These are phyloP conservation scores for Fusarium sterilihyphosum DNA, from an alignment of 2,329 filamentous ascomycete genomes.

Conservation along the genomic window DNA sequence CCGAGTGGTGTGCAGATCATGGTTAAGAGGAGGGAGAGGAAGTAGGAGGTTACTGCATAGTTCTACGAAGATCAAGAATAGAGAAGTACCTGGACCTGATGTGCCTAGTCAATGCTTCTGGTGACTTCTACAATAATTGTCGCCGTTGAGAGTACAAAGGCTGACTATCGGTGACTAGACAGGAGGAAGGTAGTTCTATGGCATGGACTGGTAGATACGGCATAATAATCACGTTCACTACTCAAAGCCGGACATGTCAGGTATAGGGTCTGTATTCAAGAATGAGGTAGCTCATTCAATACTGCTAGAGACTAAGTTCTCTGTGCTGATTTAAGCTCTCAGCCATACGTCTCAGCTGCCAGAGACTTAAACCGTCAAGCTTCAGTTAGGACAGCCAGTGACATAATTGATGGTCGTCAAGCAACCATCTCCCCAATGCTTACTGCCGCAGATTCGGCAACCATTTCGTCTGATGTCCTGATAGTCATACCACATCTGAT, in stretches of 20 bases:
- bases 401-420: background rate
- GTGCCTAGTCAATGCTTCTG: background rate
- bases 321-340: background rate
- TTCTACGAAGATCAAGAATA: background rate
- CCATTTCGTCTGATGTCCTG: background rate
- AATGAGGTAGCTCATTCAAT: background rate
- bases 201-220: background rate
- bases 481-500: background rate
- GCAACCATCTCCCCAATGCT: background rate
- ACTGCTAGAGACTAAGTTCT: background rate
- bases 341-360: background rate
- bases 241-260: background rate
- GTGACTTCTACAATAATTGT: background rate
- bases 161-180: background rate
- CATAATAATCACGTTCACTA: background rate
- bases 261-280: background rate
- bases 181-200: too few relatives aligned
- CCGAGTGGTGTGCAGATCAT: slow-evolving; percentile 28
- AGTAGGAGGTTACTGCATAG: background rate
- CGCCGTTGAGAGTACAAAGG: background rate
- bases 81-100: accelerated
- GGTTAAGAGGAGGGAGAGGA: slow-evolving; percentile 24
- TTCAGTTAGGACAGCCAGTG: background rate
- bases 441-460: background rate
- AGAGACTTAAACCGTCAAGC: background rate